phyloP scores from a whole-genome alignment of 179 eudicot genomes.

The Dionaea muscipula region DNA sequence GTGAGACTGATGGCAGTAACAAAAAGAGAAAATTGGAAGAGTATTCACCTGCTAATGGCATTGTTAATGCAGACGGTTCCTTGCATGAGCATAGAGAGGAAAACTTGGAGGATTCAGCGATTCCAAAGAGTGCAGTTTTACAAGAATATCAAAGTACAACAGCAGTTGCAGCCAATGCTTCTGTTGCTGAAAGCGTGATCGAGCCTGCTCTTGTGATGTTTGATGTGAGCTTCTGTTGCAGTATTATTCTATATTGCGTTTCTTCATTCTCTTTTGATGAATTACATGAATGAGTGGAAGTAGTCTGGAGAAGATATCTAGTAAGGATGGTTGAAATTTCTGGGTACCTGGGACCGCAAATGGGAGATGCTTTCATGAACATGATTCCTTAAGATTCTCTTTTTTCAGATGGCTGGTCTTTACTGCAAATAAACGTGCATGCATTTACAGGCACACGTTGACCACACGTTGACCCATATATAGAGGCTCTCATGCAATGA shows the following conservation, averaged over 20 bases:
- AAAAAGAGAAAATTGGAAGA: conserved; percentile 65
- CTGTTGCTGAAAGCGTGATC: conserved; percentile 75
- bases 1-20: conserved; percentile 46
- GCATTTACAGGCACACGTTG: too few relatives aligned
- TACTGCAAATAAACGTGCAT: too few relatives aligned
- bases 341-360: too few relatives aligned
- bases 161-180: conserved; percentile 49
- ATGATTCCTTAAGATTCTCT: too few relatives aligned
- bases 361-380: too few relatives aligned
- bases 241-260: neutral
- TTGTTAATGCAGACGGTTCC: conserved; percentile 30
- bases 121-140: conserved; percentile 24
- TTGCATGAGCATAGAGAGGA: conserved; percentile 39
- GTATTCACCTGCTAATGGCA: conserved; percentile 47
- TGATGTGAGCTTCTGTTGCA: conserved; percentile 39
- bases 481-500: too few relatives aligned
- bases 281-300: too few relatives aligned
- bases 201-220: conserved; percentile 95
- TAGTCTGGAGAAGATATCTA: too few relatives aligned
- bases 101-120: conserved; percentile 29
- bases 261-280: neutral
- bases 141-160: conserved; percentile 37
- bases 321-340: too few relatives aligned
- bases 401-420: too few relatives aligned
- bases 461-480: too few relatives aligned